A percentile compares a stretch with the other conserved stretches of the same genome.
Conservation (phyloP, 208 protist genomes). For the Trypanosoma grayi region DNA sequence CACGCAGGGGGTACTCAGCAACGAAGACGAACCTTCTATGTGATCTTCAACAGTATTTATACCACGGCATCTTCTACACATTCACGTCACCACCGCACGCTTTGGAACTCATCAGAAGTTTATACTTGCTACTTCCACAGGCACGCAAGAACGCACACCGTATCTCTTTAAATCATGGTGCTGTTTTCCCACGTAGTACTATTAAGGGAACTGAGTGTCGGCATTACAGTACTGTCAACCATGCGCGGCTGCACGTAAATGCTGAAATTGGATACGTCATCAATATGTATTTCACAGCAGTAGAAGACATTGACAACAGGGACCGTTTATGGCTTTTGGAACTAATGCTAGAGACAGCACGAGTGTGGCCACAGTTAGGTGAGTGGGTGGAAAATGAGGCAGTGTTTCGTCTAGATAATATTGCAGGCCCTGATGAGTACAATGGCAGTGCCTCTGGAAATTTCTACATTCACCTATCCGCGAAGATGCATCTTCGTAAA, state of each 20-base stretch:
- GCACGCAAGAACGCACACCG: conserved; percentile 64
- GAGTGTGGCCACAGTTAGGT: conserved; percentile 82
- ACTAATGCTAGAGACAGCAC: conserved; percentile 84
- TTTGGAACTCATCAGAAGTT: conserved; percentile 60
- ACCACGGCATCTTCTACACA: conserved; percentile 85
- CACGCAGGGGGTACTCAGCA: conserved; percentile 60
- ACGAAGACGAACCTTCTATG: conserved; percentile 64
- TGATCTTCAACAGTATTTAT: conserved; percentile 80
- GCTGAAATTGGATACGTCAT: conserved; percentile 82
- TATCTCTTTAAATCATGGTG: conserved; percentile 64
- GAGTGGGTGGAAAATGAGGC: conserved; percentile 79
- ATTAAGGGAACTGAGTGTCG: conserved; percentile 65
- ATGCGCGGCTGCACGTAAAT: conserved; percentile 76
- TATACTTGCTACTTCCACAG: conserved; percentile 73
- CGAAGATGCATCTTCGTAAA: conserved; percentile 65
- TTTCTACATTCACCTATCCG: conserved; percentile 90
- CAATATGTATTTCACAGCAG: conserved; percentile 59
- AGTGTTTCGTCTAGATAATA: conserved; percentile 83
- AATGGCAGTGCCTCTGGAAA: conserved; percentile 75
- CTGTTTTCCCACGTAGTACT: conserved; percentile 73
- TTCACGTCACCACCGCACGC: conserved; percentile 58
- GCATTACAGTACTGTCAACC: conserved; percentile 49
- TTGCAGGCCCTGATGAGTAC: conserved; percentile 81
- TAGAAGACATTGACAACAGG: conserved; percentile 40
- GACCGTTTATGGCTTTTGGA: conserved; percentile 76